These are phyloP conservation scores for Pythium sp. DNA, from an alignment of 352 stramenopile genomes.

Conservation along the genomic window DNA sequence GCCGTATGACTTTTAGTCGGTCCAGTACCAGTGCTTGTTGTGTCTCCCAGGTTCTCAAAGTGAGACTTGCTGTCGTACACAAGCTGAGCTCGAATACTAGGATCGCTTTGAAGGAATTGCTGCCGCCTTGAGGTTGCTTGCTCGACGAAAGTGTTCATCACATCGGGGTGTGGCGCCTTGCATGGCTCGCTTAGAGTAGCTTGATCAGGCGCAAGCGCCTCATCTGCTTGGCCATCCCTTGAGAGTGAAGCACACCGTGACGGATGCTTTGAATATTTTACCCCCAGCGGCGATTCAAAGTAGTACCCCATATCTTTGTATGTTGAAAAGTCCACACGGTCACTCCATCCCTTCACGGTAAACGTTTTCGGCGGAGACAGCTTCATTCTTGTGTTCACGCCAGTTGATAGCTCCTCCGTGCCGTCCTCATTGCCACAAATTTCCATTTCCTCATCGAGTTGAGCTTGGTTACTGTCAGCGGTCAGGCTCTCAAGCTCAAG, in stretches of 20 bases:
- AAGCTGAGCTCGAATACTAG: constrained; percentile 30
- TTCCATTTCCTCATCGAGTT: not conserved
- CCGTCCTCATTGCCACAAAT: not conserved
- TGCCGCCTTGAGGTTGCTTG: constrained; percentile 17
- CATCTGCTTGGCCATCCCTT: not conserved
- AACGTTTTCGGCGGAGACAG: constrained; percentile 11
- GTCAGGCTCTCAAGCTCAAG: constrained; percentile 9
- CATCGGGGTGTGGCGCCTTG: constrained; percentile 9
- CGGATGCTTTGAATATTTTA: constrained; percentile 29
- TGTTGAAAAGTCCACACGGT: not conserved
- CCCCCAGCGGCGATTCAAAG: constrained; percentile 12
- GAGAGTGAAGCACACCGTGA: constrained; percentile 1
- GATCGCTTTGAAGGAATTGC: constrained; percentile 42
- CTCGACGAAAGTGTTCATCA: constrained; percentile 28
- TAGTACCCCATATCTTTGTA: constrained; percentile 18
- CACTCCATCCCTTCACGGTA: constrained; percentile 6
- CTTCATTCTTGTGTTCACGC: not conserved
- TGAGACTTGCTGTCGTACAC: constrained; percentile 51
- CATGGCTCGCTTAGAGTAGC: constrained; percentile 22
- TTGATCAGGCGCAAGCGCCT: constrained; percentile 14
- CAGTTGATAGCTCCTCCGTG: not conserved
- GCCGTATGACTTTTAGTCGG: constrained; percentile 2
- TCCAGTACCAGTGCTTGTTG: not conserved
- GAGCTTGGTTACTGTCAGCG: not conserved
- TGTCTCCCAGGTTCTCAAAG: constrained; percentile 10